phyloP scores from a whole-genome alignment of 345 rosid species.

The Laguncularia racemosa region DNA sequence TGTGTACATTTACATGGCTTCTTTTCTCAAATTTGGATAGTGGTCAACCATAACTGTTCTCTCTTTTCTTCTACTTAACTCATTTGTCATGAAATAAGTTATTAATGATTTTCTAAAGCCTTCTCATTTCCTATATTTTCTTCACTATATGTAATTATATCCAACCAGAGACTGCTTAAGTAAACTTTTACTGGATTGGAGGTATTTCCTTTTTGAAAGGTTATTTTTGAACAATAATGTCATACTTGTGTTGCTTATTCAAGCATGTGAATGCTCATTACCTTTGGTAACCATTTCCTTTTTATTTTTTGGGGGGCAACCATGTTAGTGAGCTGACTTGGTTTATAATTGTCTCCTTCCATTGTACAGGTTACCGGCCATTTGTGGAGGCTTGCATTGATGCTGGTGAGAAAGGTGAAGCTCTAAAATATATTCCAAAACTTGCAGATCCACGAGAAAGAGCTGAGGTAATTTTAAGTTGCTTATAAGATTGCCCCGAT shows the following conservation, averaged over 20 bases:
- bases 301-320: too few species aligned
- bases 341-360: background rate
- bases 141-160: background rate
- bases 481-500: too few species aligned
- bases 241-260: too few species aligned
- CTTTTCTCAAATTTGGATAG: background rate
- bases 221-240: too few species aligned
- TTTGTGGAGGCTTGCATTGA: conserved; percentile 94
- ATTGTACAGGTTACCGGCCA: conserved; percentile 71
- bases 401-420: conserved; percentile 86
- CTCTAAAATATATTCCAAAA: conserved; percentile 87
- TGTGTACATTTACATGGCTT: conserved; percentile 10
- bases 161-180: too few species aligned
- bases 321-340: too few species aligned
- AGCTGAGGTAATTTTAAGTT: conserved; percentile 59
- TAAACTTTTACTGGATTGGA: too few species aligned
- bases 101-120: background rate
- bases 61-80: background rate
- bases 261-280: too few species aligned
- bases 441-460: conserved; percentile 81
- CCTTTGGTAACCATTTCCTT: too few species aligned
- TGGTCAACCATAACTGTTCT: background rate
- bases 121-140: background rate
- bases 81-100: too few species aligned
- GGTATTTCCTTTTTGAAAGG: too few species aligned